Conservation (phyloP, 1,284 basidiomycete species). For the Chalciporus sp. region DNA sequence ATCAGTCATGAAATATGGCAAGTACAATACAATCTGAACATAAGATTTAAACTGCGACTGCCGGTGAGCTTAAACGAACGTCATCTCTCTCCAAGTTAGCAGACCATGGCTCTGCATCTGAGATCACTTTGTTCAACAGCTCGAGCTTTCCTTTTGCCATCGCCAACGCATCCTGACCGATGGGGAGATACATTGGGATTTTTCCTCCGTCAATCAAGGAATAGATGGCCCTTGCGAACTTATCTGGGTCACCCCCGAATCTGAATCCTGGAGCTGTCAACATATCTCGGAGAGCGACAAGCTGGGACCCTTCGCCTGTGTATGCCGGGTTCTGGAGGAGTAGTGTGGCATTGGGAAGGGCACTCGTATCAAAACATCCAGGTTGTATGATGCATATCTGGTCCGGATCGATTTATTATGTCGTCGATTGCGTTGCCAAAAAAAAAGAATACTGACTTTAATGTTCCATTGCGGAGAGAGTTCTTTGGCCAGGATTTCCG, state of each 20-base stretch:
- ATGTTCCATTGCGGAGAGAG: conserved; percentile 27
- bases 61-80: background rate
- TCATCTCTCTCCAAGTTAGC: conserved; percentile 7
- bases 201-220: no score
- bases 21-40: no score
- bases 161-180: conserved; percentile 13
- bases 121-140: background rate
- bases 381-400: conserved; percentile 22
- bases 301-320: no score
- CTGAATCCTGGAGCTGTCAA: no score
- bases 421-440: background rate
- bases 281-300: no score
- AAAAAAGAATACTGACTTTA: conserved; percentile 10
- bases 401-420: no score
- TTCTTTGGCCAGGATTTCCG: conserved; percentile 17
- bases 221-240: no score
- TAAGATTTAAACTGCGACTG: no score
- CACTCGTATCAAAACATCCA: background rate
- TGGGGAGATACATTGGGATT: background rate
- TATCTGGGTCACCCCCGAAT: no score
- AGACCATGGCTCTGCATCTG: conserved; percentile 12
- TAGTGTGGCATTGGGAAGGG: no score
- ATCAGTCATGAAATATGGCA: no score
- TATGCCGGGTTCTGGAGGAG: no score
- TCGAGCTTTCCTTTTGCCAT: background rate